Evolutionary conservation across 2,329 filamentous ascomycete genomes (phyloP).

Genomic region (Macrophomina phaseolina): DNA sequence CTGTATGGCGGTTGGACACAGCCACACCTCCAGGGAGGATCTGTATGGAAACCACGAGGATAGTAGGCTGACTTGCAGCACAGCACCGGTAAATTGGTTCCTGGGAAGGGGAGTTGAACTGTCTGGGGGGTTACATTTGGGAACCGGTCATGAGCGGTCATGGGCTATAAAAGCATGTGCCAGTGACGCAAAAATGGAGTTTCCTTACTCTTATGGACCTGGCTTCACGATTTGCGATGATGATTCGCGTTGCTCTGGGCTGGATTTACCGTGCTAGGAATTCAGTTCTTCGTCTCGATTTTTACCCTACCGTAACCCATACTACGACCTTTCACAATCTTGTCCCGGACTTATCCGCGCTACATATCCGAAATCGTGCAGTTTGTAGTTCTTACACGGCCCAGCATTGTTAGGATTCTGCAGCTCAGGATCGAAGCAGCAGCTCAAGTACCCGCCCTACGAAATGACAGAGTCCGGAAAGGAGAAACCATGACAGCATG

Average conservation of each 20-base stretch:
- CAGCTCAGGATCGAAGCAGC: no score
- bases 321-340: neutral
- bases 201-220: conserved; percentile 20
- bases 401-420: no score
- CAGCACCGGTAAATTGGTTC: conserved; percentile 27
- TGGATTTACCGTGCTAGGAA: conserved; percentile 9
- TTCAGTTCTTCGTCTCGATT: conserved; percentile 13
- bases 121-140: conserved; percentile 24
- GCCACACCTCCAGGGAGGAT: neutral
- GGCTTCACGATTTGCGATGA: conserved; percentile 24
- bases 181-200: conserved; percentile 25
- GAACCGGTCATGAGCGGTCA: conserved; percentile 27
- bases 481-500: no score
- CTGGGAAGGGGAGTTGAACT: conserved; percentile 19
- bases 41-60: neutral
- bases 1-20: no score
- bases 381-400: no score
- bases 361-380: neutral
- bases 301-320: neutral
- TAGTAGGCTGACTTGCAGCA: conserved; percentile 4
- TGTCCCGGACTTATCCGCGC: neutral
- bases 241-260: conserved; percentile 4
- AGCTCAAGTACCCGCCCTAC: no score
- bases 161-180: conserved; percentile 25
- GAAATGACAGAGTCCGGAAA: no score